Evolutionary conservation across 345 rosid species (phyloP).

Genomic region (Hirschfeldia incana): DNA sequence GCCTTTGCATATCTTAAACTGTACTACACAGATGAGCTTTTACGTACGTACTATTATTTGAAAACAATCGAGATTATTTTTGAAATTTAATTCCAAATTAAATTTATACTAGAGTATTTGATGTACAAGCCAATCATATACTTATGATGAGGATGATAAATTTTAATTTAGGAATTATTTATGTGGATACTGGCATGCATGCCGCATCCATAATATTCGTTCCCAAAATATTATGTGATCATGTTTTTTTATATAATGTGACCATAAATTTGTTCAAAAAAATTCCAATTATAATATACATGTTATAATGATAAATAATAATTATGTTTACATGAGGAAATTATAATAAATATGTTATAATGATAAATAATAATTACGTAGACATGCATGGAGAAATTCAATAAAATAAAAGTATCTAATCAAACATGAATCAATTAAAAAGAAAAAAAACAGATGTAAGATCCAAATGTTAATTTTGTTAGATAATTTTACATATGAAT

Average conservation of each 20-base stretch:
- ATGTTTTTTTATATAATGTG: not conserved
- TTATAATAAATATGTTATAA: not conserved
- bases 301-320: not conserved
- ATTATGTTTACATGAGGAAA: not conserved
- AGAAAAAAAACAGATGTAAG: not conserved
- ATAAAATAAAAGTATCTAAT: not conserved
- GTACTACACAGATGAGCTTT: not conserved
- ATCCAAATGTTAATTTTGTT: not conserved
- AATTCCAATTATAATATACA: not conserved
- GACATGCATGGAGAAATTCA: not conserved
- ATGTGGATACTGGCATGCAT: slow-evolving; percentile 8
- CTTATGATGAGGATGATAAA: slow-evolving; percentile 2
- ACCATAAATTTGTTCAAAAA: not conserved
- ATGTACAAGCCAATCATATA: not conserved
- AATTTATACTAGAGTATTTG: not conserved
- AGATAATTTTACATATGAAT: not conserved
- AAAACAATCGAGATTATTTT: not conserved
- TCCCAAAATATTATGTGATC: not conserved
- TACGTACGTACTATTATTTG: not conserved
- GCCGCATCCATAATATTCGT: not conserved
- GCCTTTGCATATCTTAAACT: not conserved
- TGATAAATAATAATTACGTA: not conserved
- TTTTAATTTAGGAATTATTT: not conserved
- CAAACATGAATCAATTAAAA: not conserved
- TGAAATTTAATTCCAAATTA: not conserved